Base-by-base conservation (phyloP, 805 yeast genomes). In the Wickerhamiella parazyma region DNA sequence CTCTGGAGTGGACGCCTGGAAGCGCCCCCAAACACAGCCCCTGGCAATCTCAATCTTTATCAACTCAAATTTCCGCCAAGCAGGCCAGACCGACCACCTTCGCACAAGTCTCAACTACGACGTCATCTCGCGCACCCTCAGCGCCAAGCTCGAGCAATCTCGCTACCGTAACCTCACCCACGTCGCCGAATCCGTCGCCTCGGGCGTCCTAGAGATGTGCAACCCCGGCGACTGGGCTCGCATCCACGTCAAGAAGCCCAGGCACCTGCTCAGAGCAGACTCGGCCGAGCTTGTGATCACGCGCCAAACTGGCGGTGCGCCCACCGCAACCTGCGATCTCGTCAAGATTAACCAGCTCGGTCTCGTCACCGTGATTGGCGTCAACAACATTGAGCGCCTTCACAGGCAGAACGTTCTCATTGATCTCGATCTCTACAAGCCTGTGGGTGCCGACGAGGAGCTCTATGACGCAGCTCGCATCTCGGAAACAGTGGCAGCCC, bases 61-160 rank as follows among this genome's bases (percentile, higher is more conserved):
- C 48, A 64, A 64, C 26, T 81, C 94, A 0, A 75, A 77, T 53
- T 80, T 87, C 54, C 66, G 71, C 19, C 65, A 71, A 44, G 87
- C 95, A n/a, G 76, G 89, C n/a, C 61, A 63, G 10, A 73, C 78
- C 0, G 97, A 89, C 61, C 89, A 87, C 55, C 68, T 89, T 52
- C 72, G 75, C 47, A 75, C 80, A 54, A 80, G 95, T 4, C 71
- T 89, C 49, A 89, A 89, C 61, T 89, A 89, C 60, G 96, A 95
- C 2, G 86, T 77, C 4, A 70, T 89, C 4, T 75, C 89, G 3
- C 67, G 84, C 41, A 73, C 74, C 33, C 63, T 89, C n/a, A 59
- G 72, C 33, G 65, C 68, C 4, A 71, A 62, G 49, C 72, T 81
- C 49, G 71, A 67, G 33, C 42, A 57, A 5, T 59, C 68, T 47